Percentiles rank a stretch among this genome's conserved stretches.
Conservation (phyloP, 1,139 yeast species). For the Suhomyces terraborum region DNA sequence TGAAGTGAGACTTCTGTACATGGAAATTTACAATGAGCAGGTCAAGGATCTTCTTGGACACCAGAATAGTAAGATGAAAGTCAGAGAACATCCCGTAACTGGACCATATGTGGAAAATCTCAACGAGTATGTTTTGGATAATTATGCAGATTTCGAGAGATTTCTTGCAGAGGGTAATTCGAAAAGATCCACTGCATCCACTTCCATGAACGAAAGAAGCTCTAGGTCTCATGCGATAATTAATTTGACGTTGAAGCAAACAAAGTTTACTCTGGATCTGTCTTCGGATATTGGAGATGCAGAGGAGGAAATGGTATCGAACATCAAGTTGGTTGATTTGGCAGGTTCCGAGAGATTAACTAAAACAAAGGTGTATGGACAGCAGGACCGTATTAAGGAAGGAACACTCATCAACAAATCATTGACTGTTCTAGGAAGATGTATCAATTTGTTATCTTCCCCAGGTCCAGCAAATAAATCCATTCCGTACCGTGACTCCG, state of each 20-base stretch:
- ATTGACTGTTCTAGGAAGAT: conserved; percentile 73
- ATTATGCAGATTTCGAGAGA: conserved; percentile 45
- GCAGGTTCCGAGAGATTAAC: conserved; percentile 79
- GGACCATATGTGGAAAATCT: conserved; percentile 76
- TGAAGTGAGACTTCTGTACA: conserved; percentile 59
- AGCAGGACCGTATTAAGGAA: conserved; percentile 61
- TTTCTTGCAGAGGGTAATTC: conserved; percentile 50
- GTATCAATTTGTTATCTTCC: conserved; percentile 59
- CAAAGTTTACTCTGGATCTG: conserved; percentile 33
- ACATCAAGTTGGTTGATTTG: conserved; percentile 69
- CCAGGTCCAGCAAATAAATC: conserved; percentile 13
- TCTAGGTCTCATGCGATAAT: conserved; percentile 81
- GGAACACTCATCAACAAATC: conserved; percentile 78
- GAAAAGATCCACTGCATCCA: conserved; percentile 65
- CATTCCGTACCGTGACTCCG: conserved; percentile 74
- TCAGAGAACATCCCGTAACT: conserved; percentile 59
- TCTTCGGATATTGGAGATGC: conserved; percentile 46
- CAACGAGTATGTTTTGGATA: conserved; percentile 48
- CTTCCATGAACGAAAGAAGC: conserved; percentile 68
- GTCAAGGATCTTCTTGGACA: conserved; percentile 56
- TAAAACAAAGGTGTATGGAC: conserved; percentile 65
- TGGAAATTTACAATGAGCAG: conserved; percentile 74
- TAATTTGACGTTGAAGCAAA: conserved; percentile 62
- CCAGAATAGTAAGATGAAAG: conserved; percentile 39
- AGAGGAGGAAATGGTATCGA: conserved; percentile 56